Percentiles rank a stretch among this genome's conserved stretches.
phyloP scores from a whole-genome alignment of 2,329 filamentous ascomycete species.

The Trichoderma citrinoviride region DNA sequence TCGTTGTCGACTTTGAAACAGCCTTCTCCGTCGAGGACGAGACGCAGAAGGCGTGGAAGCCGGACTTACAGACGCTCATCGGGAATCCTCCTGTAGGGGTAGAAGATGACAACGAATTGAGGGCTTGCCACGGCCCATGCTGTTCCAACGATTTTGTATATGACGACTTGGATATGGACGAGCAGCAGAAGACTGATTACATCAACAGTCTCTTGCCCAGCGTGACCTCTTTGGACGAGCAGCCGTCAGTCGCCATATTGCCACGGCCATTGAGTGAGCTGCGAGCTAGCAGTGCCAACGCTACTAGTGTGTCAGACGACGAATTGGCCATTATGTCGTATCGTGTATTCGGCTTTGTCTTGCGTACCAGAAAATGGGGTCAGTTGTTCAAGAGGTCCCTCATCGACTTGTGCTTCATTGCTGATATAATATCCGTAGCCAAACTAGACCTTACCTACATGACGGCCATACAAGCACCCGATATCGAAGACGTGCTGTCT shows the following conservation, averaged over 20 bases:
- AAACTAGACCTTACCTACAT: not conserved
- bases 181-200: constrained; percentile 1
- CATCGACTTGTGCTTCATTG: not conserved
- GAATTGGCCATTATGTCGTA: constrained; percentile 34
- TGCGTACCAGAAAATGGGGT: constrained; percentile 37
- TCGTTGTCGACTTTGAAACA: constrained; percentile 19
- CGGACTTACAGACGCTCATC: not conserved
- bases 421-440: not conserved
- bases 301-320: constrained; percentile 23
- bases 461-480: not conserved
- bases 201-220: constrained; percentile 2
- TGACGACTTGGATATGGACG: constrained; percentile 9
- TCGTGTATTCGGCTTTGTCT: constrained; percentile 35
- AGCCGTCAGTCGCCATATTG: not conserved
- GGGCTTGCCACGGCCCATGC: not conserved
- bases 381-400: not conserved
- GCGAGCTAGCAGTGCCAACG: not conserved
- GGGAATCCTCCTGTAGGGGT: not conserved
- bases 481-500: not conserved
- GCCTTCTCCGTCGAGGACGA: not conserved
- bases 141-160: not conserved
- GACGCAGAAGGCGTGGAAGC: not conserved
- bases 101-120: not conserved
- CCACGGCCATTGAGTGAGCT: constrained; percentile 10
- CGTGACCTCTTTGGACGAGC: not conserved